Evolutionary conservation across 106 monocot genomes (phyloP).

Genomic region (Narthecium ossifragum): DNA sequence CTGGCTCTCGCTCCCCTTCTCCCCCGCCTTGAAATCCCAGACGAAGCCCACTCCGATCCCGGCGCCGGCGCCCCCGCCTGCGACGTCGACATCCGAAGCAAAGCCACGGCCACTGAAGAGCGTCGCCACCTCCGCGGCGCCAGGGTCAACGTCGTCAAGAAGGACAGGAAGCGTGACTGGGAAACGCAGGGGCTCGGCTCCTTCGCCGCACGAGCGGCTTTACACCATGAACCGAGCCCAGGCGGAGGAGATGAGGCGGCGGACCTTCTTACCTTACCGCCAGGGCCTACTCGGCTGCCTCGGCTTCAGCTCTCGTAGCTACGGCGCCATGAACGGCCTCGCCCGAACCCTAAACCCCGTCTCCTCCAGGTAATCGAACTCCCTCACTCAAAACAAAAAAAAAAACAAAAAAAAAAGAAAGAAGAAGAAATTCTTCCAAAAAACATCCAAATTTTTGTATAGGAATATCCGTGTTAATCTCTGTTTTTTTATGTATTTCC

Average conservation of each 20-base stretch:
- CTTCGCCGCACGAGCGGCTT: slow-evolving; percentile 85
- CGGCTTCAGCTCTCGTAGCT: slow-evolving; percentile 75
- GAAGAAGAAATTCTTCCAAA: background rate
- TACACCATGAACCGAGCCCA: slow-evolving; percentile 90
- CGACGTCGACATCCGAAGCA: background rate
- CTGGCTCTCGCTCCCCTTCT: slow-evolving; percentile 62
- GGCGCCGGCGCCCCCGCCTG: background rate
- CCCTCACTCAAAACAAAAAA: background rate
- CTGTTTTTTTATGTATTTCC: background rate
- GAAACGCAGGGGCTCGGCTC: slow-evolving; percentile 36
- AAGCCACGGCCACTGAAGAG: slow-evolving; percentile 4
- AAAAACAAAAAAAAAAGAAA: background rate
- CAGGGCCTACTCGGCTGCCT: slow-evolving; percentile 94
- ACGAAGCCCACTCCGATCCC: slow-evolving; percentile 11
- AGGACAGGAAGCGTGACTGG: slow-evolving; percentile 11
- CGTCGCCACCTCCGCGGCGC: background rate
- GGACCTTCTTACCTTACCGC: slow-evolving; percentile 87
- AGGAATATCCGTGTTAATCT: background rate
- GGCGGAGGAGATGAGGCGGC: slow-evolving; percentile 86
- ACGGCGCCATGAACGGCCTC: slow-evolving; percentile 78
- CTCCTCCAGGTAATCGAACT: slow-evolving; percentile 44
- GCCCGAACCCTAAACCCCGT: slow-evolving; percentile 77
- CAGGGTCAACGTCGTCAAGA: background rate
- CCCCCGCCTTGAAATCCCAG: slow-evolving; percentile 13
- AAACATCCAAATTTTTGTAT: background rate